Base-by-base conservation (phyloP, 495 filamentous ascomycete species). In the Bathelium albidoporum region DNA sequence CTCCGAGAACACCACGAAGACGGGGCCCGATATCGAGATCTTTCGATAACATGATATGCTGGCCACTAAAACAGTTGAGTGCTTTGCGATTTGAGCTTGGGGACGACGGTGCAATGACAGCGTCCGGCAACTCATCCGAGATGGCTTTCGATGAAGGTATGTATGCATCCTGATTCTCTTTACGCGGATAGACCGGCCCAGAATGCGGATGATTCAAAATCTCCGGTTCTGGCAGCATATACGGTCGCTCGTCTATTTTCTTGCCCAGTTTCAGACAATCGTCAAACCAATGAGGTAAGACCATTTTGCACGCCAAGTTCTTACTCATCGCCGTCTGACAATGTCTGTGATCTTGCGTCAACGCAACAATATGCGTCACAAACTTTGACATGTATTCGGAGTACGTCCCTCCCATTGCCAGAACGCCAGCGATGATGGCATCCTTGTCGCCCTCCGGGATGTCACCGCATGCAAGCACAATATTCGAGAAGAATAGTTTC, bases 201-300 rank as follows among this genome's bases (percentile, higher is more conserved):
- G 49, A 55, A 9, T 9, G 20, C 11, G 26, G 12, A 9, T n/a
- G 24, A 20, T 66, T 64, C n/a, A 73, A 63, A 22, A 94, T 89
- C 66, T 91, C 89, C 0, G 95, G 90, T 67, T 97, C 81, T 16
- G 95, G 94, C 14, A 97, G 83, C 24, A 81, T 79, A 72, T 99
- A 99, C 14, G 95, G 94, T 14, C 78, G 74, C 69, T 97, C 94
- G 67, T 89, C 85, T 63, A 99, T 96, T 58, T 88, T 83, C 68
- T 87, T 87, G 41, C 91, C 90, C 52, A 99, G 84, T 73, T 88
- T 91, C 36, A 99, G 81, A 72, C 94, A 99, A 70, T 96, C 93
- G 66, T 97, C 94, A 69, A 99, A 96, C 94, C 95, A 97, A 71
- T 99, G 95, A 32, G 95, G 95, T 59, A 97, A 79, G n/a, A 98